Conservation (phyloP, 352 stramenopile genomes). For the Phytophthora kernoviae region DNA sequence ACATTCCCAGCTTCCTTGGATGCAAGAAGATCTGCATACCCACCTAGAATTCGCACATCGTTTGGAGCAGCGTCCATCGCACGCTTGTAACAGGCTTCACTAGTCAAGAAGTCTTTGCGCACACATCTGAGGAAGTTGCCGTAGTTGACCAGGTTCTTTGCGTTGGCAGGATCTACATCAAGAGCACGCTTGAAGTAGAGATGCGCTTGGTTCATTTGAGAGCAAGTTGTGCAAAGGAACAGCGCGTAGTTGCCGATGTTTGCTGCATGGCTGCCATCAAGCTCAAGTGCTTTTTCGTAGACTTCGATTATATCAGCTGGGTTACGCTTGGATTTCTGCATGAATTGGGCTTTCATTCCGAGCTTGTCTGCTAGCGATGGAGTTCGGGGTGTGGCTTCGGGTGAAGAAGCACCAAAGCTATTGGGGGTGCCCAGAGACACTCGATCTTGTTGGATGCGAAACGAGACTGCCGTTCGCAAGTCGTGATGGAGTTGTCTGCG, state of each 20-base stretch:
- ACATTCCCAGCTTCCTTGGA: not conserved
- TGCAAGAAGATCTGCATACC: slow-evolving; percentile 39
- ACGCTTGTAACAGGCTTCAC: slow-evolving; percentile 35
- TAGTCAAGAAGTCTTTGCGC: slow-evolving; percentile 22
- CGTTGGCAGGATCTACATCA: slow-evolving; percentile 14
- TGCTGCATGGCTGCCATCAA: slow-evolving; percentile 31
- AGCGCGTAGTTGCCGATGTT: slow-evolving; percentile 50
- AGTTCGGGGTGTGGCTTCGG: not conserved
- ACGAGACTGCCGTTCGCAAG: slow-evolving; percentile 31
- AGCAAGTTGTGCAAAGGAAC: slow-evolving; percentile 35
- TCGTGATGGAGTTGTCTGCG: slow-evolving; percentile 33
- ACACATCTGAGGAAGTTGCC: slow-evolving; percentile 40
- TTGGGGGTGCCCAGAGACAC: slow-evolving; percentile 10
- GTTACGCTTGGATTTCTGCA: slow-evolving; percentile 34
- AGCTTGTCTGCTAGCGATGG: slow-evolving; percentile 42
- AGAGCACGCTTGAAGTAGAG: slow-evolving; percentile 34
- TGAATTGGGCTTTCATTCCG: slow-evolving; percentile 49
- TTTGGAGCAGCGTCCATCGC: slow-evolving; percentile 24
- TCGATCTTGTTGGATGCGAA: slow-evolving; percentile 41
- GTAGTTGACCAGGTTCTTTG: slow-evolving; percentile 33
- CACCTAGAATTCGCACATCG: slow-evolving; percentile 31
- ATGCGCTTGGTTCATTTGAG: slow-evolving; percentile 24
- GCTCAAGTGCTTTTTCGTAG: slow-evolving; percentile 38
- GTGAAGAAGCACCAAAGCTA: not conserved
- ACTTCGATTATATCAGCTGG: slow-evolving; percentile 28